Percentiles rank a stretch among this genome's conserved stretches.
These are phyloP conservation scores for Zasmidium citrigriseum DNA, from an alignment of 2,329 filamentous ascomycete species.

Conservation along the genomic window DNA sequence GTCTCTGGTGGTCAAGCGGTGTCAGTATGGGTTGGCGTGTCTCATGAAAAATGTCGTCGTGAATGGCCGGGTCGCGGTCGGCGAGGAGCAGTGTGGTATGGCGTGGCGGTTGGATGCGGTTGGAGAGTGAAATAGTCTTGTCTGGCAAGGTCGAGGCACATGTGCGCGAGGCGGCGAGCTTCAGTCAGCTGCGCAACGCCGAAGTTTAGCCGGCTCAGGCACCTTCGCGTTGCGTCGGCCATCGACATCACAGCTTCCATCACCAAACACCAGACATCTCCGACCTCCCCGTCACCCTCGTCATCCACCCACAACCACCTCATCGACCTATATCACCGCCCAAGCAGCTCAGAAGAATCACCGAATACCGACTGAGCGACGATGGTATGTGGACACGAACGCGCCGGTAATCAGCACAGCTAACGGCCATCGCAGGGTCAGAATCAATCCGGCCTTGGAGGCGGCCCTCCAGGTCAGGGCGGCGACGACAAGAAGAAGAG, in stretches of 20 bases:
- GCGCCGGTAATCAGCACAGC: background rate
- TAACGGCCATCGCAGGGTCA: slow-evolving; percentile 61
- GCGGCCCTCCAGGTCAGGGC: slow-evolving; percentile 49
- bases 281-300: slow-evolving; percentile 8
- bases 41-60: background rate
- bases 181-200: background rate
- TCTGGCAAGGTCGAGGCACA: background rate
- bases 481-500: slow-evolving; percentile 82
- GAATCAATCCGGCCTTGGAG: slow-evolving; percentile 83
- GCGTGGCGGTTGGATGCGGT: background rate
- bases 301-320: background rate
- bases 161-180: background rate
- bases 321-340: background rate
- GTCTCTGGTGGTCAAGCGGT: background rate
- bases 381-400: slow-evolving; percentile 18
- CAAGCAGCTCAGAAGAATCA: background rate
- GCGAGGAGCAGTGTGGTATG: background rate
- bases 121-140: no score
- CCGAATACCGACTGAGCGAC: background rate
- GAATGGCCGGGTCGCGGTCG: background rate
- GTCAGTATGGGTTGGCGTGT: background rate
- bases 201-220: background rate
- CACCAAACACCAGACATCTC: slow-evolving; percentile 10
- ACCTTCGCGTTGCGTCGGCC: slow-evolving; percentile 1
- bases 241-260: slow-evolving; percentile 4